phyloP scores from a whole-genome alignment of 2,329 filamentous ascomycete species.

The Alternaria sp. region DNA sequence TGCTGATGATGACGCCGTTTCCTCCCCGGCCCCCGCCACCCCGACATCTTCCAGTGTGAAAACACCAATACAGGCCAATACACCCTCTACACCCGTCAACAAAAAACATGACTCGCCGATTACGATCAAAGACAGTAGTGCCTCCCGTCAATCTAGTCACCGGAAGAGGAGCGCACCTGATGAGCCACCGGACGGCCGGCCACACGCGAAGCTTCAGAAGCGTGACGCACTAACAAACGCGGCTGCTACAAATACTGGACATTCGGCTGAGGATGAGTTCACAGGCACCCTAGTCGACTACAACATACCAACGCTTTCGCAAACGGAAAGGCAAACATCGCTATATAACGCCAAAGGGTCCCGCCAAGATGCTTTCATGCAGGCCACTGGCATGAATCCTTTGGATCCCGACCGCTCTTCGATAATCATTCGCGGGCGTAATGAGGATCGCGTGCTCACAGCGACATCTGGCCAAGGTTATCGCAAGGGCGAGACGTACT shows the following conservation, averaged over 20 bases:
- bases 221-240: neutral
- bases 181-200: neutral
- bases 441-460: slow-evolving; percentile 3
- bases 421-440: neutral
- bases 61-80: neutral
- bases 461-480: neutral
- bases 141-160: neutral
- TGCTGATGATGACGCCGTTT: neutral
- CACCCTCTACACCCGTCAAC: neutral
- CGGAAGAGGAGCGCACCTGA: neutral
- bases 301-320: slow-evolving; percentile 2
- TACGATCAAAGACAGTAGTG: neutral
- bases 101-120: neutral
- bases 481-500: neutral
- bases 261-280: neutral
- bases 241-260: neutral
- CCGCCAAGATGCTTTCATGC: neutral
- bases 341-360: neutral
- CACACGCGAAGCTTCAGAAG: slow-evolving; percentile 5
- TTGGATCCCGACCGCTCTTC: slow-evolving; percentile 1
- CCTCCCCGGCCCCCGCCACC: neutral
- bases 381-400: neutral
- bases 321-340: slow-evolving; percentile 7
- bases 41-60: neutral
- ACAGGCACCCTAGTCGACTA: slow-evolving; percentile 13